Evolutionary conservation across 2,329 filamentous ascomycete species (phyloP).

Genomic region (Aquanectria penicillioides): DNA sequence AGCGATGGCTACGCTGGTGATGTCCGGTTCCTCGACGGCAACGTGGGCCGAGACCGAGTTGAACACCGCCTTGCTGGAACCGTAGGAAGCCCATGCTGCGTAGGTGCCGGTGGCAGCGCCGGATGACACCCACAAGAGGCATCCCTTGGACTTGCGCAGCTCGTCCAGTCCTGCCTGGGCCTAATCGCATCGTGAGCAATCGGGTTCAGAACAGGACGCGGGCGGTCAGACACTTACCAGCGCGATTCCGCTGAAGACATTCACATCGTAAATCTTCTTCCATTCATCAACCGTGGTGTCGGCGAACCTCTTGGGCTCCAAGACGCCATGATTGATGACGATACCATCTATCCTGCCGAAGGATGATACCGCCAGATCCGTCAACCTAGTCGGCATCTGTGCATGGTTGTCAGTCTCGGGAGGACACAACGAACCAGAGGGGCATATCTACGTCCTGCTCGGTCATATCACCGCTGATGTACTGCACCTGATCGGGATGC

Average conservation of each 20-base stretch:
- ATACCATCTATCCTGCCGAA: conserved; percentile 83
- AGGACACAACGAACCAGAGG: background rate
- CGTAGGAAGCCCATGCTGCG: conserved; percentile 81
- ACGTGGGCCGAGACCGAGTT: conserved; percentile 83
- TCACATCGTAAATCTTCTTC: conserved; percentile 80
- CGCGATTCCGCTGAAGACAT: conserved; percentile 85
- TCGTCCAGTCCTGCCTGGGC: conserved; percentile 75
- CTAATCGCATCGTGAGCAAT: conserved; percentile 53
- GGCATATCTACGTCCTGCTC: conserved; percentile 57
- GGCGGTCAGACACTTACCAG: conserved; percentile 65
- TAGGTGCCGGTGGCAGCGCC: conserved; percentile 77
- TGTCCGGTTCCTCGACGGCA: conserved; percentile 78
- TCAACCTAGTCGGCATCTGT: conserved; percentile 68
- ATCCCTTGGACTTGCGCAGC: conserved; percentile 74
- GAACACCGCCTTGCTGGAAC: conserved; percentile 82
- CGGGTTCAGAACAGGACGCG: background rate
- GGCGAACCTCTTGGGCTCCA: conserved; percentile 79
- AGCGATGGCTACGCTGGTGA: conserved; percentile 77
- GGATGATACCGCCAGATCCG: conserved; percentile 70
- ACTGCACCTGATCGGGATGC: conserved; percentile 61
- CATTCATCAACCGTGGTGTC: conserved; percentile 78
- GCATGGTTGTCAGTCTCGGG: conserved; percentile 35
- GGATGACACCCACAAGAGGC: conserved; percentile 81
- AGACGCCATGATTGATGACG: conserved; percentile 86
- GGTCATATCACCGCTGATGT: conserved; percentile 64